phyloP scores from a whole-genome alignment of 805 yeast species.

The Candida stauntonica region DNA sequence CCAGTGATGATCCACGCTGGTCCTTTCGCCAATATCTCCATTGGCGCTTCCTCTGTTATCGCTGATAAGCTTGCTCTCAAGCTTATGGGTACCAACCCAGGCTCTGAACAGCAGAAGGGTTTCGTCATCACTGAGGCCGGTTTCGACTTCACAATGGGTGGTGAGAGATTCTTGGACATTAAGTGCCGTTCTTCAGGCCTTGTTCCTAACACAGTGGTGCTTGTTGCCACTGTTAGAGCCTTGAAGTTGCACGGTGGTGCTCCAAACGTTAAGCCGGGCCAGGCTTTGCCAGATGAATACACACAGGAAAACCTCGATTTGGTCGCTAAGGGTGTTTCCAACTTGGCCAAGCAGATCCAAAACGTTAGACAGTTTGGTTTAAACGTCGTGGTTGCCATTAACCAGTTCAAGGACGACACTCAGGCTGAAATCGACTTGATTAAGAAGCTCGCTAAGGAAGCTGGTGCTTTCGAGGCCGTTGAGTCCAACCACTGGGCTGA shows the following conservation, averaged over 20 bases:
- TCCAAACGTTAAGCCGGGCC: constrained; percentile 84
- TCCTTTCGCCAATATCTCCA: constrained; percentile 83
- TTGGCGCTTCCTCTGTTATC: constrained; percentile 79
- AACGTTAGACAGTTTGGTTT: constrained; percentile 70
- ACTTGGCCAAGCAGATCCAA: constrained; percentile 70
- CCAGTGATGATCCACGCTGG: constrained; percentile 88
- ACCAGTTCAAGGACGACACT: constrained; percentile 72
- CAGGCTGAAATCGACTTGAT: constrained; percentile 65
- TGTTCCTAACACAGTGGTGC: constrained; percentile 70
- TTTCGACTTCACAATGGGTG: constrained; percentile 89
- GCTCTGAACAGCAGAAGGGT: constrained; percentile 52
- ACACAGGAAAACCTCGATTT: constrained; percentile 66
- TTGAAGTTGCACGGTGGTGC: constrained; percentile 87
- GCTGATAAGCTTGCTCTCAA: constrained; percentile 82
- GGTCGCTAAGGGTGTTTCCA: constrained; percentile 65
- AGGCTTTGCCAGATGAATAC: constrained; percentile 70
- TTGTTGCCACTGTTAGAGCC: constrained; percentile 83
- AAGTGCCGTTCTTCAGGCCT: constrained; percentile 80
- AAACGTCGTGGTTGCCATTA: constrained; percentile 80
- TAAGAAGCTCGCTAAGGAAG: constrained; percentile 60
- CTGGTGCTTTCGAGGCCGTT: constrained; percentile 78
- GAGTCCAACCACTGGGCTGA: constrained; percentile 84
- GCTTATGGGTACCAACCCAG: constrained; percentile 53
- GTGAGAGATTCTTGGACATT: constrained; percentile 80
- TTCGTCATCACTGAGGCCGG: constrained; percentile 87